Base-by-base conservation (phyloP, 2,329 filamentous ascomycete genomes). In the Claviceps capensis region DNA sequence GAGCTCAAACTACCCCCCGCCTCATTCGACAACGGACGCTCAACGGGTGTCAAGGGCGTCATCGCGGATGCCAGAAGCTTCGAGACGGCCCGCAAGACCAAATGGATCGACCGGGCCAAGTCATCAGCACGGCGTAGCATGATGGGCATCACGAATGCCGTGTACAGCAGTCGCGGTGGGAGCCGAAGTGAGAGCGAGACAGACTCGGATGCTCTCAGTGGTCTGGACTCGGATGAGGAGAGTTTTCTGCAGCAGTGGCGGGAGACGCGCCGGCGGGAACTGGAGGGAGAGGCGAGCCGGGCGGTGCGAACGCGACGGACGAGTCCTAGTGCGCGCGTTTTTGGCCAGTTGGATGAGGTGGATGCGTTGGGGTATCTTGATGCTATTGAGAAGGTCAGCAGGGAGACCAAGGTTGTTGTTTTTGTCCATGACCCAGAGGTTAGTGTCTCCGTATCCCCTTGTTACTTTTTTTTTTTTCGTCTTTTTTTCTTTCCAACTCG, bases 341-440 rank as follows among this genome's bases (percentile, higher is more conserved):
- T 86, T 64, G 93, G 93, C 22, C 79, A 77, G 13, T 72, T 97
- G 56, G 85, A 90, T 55, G 78, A 81, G 54, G 93, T 97, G 1
- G 90, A 97, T 72, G 91, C 88, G 7, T 74, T 85, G 57, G 93
- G 90, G 17, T 98, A 95, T 62, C 77, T 98, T n/a, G 90, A 97
- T 67, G 90, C 91, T 52, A 88, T 97, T 59, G 93, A 98, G 71
- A 93, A 88, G 69, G 88, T 91, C 4, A 76, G 82, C 41, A 70
- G 82, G 47, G 86, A 91, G 47, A 91, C 88, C 0, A 78, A 86
- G 3, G 90, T 97, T 2, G 85, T 96, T 2, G 93, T 98, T 30
- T 94, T 91, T 69, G 89, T 98, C 58, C 93, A 89, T 67, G 89
- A 96, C 63, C 79, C 86, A 55, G 78, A 86, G 74, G 89, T 95